Evolutionary conservation across 1,139 yeast species (phyloP).

Genomic region (Blastobotrys elegans): DNA sequence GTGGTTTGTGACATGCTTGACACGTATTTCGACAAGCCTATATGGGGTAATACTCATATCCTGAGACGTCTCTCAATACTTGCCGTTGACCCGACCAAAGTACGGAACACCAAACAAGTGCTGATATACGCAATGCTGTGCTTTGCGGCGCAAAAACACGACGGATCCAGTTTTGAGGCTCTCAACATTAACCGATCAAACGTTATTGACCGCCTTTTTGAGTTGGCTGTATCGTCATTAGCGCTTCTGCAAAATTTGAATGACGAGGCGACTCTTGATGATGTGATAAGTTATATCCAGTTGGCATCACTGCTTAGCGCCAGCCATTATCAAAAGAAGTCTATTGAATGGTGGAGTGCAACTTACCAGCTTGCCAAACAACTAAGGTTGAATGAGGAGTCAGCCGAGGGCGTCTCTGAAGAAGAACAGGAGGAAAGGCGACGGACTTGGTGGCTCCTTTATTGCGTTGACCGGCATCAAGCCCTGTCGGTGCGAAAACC

Average conservation of each 20-base stretch:
- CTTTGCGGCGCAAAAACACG: background rate
- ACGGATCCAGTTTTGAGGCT: background rate
- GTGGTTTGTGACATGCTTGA: background rate
- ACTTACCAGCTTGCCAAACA: slow-evolving; percentile 1
- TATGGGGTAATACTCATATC: background rate
- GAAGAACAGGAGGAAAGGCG: background rate
- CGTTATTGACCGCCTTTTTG: background rate
- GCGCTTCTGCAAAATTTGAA: background rate
- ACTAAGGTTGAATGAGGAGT: background rate
- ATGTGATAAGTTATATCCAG: background rate
- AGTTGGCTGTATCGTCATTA: background rate
- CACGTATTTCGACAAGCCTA: background rate
- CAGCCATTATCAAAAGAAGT: slow-evolving; percentile 1
- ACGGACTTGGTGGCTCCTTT: slow-evolving; percentile 1
- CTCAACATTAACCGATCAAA: background rate
- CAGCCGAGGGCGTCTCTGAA: background rate
- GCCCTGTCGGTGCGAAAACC: slow-evolving; percentile 1
- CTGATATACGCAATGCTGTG: slow-evolving; percentile 1
- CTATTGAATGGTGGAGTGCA: slow-evolving; percentile 6
- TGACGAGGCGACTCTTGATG: background rate
- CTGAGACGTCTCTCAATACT: background rate
- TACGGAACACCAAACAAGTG: background rate
- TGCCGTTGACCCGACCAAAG: background rate
- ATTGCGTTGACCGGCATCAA: slow-evolving; percentile 2
- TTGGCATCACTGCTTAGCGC: background rate